These are phyloP conservation scores for Chytridiales sp. DNA, from an alignment of 371 early-diverging fungal genomes.

Conservation along the genomic window DNA sequence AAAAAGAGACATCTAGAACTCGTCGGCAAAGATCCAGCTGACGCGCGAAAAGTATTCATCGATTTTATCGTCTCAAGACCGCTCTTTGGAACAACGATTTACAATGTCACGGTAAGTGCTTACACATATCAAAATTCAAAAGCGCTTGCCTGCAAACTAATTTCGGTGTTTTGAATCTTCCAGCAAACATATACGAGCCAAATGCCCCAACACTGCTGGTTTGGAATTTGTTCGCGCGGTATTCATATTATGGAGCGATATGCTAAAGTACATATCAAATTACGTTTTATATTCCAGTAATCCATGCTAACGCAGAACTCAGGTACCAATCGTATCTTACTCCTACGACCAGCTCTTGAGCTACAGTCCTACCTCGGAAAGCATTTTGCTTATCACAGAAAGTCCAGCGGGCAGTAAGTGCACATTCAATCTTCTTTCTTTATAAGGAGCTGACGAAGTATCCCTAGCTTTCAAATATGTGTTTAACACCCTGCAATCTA, in stretches of 20 bases:
- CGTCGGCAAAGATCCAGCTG: constrained; percentile 19
- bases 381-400: constrained; percentile 44
- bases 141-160: not conserved
- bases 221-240: constrained; percentile 38
- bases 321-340: constrained; percentile 36
- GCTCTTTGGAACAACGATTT: constrained; percentile 43
- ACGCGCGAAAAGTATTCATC: constrained; percentile 31
- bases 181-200: constrained; percentile 48
- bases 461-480: constrained; percentile 46
- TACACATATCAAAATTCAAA: not conserved
- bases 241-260: constrained; percentile 42
- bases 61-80: constrained; percentile 34
- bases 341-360: constrained; percentile 37
- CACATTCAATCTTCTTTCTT: not conserved
- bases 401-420: constrained; percentile 34
- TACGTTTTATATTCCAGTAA: not conserved
- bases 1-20: constrained; percentile 29
- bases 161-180: not conserved
- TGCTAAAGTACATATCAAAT: constrained; percentile 34
- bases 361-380: constrained; percentile 42
- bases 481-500: constrained; percentile 41
- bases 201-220: constrained; percentile 48
- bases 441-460: not conserved
- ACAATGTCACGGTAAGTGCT: constrained; percentile 39
- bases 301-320: not conserved